These are phyloP conservation scores for Auricularia sp. DNA, from an alignment of 768 basidiomycete species.

Conservation along the genomic window DNA sequence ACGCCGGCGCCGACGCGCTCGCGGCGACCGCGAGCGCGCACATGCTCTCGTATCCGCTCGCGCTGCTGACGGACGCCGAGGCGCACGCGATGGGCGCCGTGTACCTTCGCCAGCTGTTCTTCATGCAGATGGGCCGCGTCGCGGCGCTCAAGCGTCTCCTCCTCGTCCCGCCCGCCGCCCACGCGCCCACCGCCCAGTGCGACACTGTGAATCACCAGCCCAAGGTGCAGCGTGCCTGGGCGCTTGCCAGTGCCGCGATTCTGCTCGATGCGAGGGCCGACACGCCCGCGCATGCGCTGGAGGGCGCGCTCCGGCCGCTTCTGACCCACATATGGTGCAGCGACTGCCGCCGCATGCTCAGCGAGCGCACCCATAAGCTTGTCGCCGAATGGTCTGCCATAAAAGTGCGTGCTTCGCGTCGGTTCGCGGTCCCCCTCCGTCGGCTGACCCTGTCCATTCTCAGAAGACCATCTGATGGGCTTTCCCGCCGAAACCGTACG, in stretches of 20 bases:
- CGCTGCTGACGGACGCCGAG: conserved; percentile 10
- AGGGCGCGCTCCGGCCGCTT: conserved; percentile 60
- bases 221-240: conserved; percentile 17
- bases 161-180: conserved; percentile 18
- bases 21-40: conserved; percentile 11
- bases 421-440: background rate
- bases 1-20: conserved; percentile 10
- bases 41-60: conserved; percentile 8
- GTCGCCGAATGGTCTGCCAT: conserved; percentile 71
- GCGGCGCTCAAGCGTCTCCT: conserved; percentile 26
- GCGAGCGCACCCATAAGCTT: conserved; percentile 57
- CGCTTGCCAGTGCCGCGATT: too few relatives aligned
- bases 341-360: conserved; percentile 51
- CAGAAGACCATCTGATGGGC: background rate
- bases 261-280: conserved; percentile 30
- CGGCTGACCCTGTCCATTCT: background rate
- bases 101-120: conserved; percentile 33
- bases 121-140: conserved; percentile 28
- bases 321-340: conserved; percentile 61
- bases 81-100: conserved; percentile 17
- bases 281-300: conserved; percentile 62
- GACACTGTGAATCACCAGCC: too few relatives aligned
- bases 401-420: conserved; percentile 28
- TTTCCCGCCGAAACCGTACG: too few relatives aligned
- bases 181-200: conserved; percentile 8